A percentile compares a stretch with the other conserved stretches of the same genome.
Conservation (phyloP, 768 basidiomycete species). For the Lentinula lateritia region DNA sequence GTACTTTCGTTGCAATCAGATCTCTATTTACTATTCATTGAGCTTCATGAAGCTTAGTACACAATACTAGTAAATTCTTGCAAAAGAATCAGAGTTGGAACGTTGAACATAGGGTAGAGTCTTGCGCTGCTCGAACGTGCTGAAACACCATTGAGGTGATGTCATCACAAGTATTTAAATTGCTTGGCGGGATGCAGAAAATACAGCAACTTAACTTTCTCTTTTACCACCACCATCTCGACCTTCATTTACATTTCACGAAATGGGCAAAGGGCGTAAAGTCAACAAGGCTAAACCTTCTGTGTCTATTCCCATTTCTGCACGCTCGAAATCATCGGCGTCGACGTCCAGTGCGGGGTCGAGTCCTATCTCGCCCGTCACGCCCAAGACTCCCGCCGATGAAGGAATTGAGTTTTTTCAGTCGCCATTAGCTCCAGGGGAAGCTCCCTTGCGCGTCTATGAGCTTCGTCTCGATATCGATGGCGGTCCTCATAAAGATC, state of each 20-base stretch:
- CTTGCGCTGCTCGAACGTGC: too few relatives aligned
- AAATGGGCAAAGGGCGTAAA: conserved; percentile 8
- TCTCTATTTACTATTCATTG: not conserved
- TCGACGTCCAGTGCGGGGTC: not conserved
- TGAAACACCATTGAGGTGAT: not conserved
- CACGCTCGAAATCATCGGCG: not conserved
- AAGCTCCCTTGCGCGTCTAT: conserved; percentile 74
- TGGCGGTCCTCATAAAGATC: conserved; percentile 84
- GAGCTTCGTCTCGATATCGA: conserved; percentile 84
- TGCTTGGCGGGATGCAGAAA: not conserved
- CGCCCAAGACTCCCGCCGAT: conserved; percentile 63
- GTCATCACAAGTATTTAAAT: not conserved
- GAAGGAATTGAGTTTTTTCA: conserved; percentile 66
- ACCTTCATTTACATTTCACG: not conserved
- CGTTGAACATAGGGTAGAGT: too few relatives aligned
- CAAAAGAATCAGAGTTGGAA: too few relatives aligned
- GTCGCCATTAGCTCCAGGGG: conserved; percentile 32
- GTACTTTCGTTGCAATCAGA: not conserved
- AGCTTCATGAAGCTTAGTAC: not conserved
- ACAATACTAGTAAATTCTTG: too few relatives aligned
- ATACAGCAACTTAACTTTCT: not conserved
- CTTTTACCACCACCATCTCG: conserved; percentile 1
- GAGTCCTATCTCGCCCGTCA: conserved; percentile 12
- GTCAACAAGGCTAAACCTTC: not conserved
- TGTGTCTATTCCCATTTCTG: conserved; percentile 3